phyloP scores from a whole-genome alignment of 495 filamentous ascomycete genomes.

The Penicillium maclennaniae region DNA sequence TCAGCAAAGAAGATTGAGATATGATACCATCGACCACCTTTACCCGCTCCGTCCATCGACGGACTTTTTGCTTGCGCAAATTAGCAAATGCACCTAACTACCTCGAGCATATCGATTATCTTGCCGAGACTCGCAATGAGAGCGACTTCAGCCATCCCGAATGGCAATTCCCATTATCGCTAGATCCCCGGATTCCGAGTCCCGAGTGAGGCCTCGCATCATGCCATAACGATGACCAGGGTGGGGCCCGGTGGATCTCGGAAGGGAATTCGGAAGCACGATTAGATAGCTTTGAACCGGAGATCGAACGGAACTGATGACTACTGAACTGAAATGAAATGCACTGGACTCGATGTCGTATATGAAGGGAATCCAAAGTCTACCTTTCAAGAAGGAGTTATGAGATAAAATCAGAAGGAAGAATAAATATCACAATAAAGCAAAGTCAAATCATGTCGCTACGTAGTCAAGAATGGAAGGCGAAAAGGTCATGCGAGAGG shows the following conservation, averaged over 20 bases:
- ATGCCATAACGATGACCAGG: not conserved
- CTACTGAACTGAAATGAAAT: not conserved
- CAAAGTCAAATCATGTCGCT: no score
- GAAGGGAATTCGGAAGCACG: not conserved
- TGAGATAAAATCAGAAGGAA: no score
- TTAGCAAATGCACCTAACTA: not conserved
- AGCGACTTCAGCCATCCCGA: not conserved
- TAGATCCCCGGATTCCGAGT: not conserved
- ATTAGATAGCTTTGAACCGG: constrained; percentile 4
- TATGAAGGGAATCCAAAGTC: no score
- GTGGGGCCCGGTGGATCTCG: constrained; percentile 12
- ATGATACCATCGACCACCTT: not conserved
- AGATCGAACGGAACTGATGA: not conserved
- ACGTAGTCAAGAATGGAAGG: no score
- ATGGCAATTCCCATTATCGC: not conserved
- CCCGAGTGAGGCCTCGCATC: not conserved
- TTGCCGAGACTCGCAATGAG: not conserved
- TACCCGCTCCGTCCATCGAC: not conserved
- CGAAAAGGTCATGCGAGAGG: no score
- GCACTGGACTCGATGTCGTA: no score
- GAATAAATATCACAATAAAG: no score
- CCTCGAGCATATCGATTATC: not conserved
- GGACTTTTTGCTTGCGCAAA: not conserved
- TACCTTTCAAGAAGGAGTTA: no score
- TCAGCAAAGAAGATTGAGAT: constrained; percentile 39